Base-by-base conservation (phyloP, 257 asterid genomes). In the Solanum pennellii region DNA sequence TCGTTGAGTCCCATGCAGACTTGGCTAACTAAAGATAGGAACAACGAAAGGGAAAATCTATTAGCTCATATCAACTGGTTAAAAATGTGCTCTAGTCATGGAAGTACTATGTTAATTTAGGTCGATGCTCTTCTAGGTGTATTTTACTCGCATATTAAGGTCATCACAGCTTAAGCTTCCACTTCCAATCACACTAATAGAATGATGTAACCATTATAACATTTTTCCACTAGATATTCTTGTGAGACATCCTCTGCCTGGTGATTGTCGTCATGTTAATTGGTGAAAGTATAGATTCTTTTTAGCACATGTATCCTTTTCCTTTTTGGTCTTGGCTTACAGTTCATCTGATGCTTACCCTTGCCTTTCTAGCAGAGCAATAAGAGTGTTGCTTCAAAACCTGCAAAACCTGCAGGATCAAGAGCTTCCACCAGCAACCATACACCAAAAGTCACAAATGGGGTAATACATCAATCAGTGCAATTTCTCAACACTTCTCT, bases 381-480 rank as follows among this genome's bases (percentile, higher is more conserved):
- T 62, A 96, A 91, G 95, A 88, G 89, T 73, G 86, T 92, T 82
- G 91, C 79, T 84, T 83, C 95, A 59, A 89, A 91, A 71, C 89
- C 93, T 73, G 90, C 77, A 10, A 89, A 92, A 80, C 89, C 93
- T 74, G 90, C 75, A 9, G 88, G 87, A 56, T 89, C 94, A 73
- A 95, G 90, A 76, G 90, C 95, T 66, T 94, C 83, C 37, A 59
- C 88, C 45, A 90, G 88, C 41, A 74, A 72, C 82, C 85, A 88
- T 49, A 91, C 86, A 29, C 92, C 94, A 37, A 93, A 87, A 87
- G 93, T 88, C 86, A 79, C 91, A 20, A 94, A 89, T 89, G 94
- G 91, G 98, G 99, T 95, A 94, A 84, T 35, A 31, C 29, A 25
- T 68, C 42, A 49, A 9, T 89, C 42, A 25, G 20, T 86, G 33